Evolutionary conservation across 140 eudicot species (phyloP).

Genomic region (Flaveria floridana): DNA sequence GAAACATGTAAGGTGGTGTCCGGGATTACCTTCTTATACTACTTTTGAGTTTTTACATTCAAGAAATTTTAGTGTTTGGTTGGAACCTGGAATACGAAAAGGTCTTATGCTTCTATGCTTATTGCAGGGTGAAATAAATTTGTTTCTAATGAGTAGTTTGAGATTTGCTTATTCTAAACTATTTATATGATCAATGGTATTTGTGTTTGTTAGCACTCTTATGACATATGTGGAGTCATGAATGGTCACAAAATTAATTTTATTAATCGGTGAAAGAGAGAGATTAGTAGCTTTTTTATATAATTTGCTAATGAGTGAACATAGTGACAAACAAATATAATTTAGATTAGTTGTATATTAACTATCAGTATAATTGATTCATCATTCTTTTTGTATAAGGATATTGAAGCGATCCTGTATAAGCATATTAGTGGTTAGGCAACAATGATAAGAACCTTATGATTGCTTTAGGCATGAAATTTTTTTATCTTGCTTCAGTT

Average conservation of each 20-base stretch:
- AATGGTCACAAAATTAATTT: background rate
- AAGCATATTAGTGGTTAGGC: background rate
- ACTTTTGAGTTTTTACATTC: no score
- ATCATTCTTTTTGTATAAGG: background rate
- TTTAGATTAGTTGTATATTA: no score
- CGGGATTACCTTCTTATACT: no score
- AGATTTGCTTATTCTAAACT: background rate
- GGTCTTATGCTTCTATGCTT: background rate
- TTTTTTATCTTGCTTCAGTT: background rate
- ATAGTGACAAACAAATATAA: no score
- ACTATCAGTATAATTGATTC: no score
- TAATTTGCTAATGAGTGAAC: no score
- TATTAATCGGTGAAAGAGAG: background rate
- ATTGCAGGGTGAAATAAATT: background rate
- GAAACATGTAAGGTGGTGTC: no score
- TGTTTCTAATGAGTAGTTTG: background rate
- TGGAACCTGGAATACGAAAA: no score
- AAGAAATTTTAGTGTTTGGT: no score
- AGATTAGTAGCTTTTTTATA: no score
- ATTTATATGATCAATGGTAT: background rate
- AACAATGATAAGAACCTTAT: slow-evolving; percentile 1
- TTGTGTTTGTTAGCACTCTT: background rate
- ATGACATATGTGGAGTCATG: background rate
- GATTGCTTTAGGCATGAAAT: slow-evolving; percentile 4
- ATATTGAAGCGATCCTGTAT: background rate